Percentiles rank a stretch among this genome's conserved stretches.
These are phyloP conservation scores for Triticum monococcum DNA, from an alignment of 176 grass and related monocot genomes.

Conservation along the genomic window DNA sequence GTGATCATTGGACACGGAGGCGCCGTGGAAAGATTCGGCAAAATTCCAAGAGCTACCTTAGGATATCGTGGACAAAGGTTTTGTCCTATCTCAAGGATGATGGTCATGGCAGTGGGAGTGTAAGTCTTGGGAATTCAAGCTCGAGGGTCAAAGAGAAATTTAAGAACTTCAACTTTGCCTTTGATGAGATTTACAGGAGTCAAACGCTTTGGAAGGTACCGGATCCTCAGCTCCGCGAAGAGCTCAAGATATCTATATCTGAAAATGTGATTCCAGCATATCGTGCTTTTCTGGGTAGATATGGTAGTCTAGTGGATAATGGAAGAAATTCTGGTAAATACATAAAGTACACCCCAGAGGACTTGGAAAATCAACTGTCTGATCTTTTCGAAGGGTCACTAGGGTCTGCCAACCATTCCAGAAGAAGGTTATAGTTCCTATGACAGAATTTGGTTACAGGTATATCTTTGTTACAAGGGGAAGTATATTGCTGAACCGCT, in stretches of 20 bases:
- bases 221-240: constrained; percentile 81
- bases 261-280: constrained; percentile 96
- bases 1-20: constrained; percentile 77
- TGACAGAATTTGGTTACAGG: constrained; percentile 41
- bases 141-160: constrained; percentile 88
- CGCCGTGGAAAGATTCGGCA: constrained; percentile 80
- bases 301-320: constrained; percentile 67
- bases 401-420: constrained; percentile 60
- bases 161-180: constrained; percentile 87
- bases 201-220: constrained; percentile 94
- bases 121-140: constrained; percentile 63
- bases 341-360: constrained; percentile 83
- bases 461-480: constrained; percentile 35
- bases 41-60: constrained; percentile 80
- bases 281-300: constrained; percentile 88
- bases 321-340: constrained; percentile 69
- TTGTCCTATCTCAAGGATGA: constrained; percentile 90
- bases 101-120: constrained; percentile 44
- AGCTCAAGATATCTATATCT: constrained; percentile 94
- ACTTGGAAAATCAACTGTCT: constrained; percentile 78
- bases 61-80: constrained; percentile 86
- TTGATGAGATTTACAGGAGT: constrained; percentile 85
- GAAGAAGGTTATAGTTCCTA: constrained; percentile 52
- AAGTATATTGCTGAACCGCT: constrained; percentile 28
- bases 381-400: constrained; percentile 85